phyloP scores from a whole-genome alignment of 768 basidiomycete species.

The Podaxis rugospora region DNA sequence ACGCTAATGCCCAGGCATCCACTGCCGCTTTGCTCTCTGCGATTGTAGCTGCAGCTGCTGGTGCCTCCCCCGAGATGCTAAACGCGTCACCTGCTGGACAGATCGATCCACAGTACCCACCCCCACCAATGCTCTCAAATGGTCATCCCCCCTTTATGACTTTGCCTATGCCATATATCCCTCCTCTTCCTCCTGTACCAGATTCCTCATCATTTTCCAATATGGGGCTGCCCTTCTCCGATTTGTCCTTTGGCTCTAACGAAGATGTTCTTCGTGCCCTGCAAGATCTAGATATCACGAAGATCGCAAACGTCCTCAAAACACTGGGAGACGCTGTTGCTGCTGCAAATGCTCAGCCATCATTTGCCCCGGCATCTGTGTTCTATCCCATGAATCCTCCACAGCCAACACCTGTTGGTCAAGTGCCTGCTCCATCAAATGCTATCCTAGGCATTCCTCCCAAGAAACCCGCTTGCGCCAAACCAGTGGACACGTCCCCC shows the following conservation, averaged over 20 bases:
- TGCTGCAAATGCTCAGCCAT: constrained; percentile 32
- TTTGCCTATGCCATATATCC: constrained; percentile 20
- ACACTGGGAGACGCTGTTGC: constrained; percentile 57
- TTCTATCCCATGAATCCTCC: constrained; percentile 17
- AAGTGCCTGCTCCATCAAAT: constrained; percentile 38
- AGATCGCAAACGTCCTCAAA: constrained; percentile 64
- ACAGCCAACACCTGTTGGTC: constrained; percentile 32
- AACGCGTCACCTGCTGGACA: not conserved
- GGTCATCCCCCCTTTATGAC: constrained; percentile 22
- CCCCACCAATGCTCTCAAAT: not conserved
- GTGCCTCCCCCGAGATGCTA: constrained; percentile 29
- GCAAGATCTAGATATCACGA: constrained; percentile 69
- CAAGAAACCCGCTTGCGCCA: constrained; percentile 18
- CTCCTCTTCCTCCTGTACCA: constrained; percentile 15
- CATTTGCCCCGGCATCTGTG: constrained; percentile 15
- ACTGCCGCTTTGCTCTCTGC: constrained; percentile 60
- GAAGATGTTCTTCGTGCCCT: constrained; percentile 72
- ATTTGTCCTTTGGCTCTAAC: constrained; percentile 48
- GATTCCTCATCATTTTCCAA: constrained; percentile 12
- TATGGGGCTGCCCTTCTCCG: constrained; percentile 25
- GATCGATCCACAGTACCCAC: constrained; percentile 3
- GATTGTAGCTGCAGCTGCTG: constrained; percentile 62
- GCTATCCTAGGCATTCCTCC: constrained; percentile 36
- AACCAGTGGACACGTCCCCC: not conserved
- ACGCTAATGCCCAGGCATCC: constrained; percentile 40